Percentiles rank a stretch among this genome's conserved stretches.
Conservation (phyloP, 257 asterid species). For the Nicotiana paniculata region DNA sequence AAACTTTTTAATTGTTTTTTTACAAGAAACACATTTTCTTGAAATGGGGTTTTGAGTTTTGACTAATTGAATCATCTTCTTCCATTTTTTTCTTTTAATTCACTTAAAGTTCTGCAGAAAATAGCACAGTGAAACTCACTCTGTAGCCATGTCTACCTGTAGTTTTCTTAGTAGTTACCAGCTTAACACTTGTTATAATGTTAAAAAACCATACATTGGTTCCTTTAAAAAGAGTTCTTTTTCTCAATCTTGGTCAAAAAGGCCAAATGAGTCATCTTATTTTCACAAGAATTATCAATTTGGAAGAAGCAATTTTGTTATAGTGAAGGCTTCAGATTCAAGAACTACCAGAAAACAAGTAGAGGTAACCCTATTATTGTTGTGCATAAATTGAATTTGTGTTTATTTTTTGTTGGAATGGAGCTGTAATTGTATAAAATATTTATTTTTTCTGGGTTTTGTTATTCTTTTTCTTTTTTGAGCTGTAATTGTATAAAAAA, state of each 20-base stretch:
- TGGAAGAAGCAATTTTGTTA: slow-evolving; percentile 30
- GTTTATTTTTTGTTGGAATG: no score
- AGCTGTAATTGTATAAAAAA: background rate
- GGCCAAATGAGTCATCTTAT: slow-evolving; percentile 25
- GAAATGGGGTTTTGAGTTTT: background rate
- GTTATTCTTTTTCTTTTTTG: background rate
- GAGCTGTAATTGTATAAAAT: no score
- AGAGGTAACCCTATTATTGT: slow-evolving; percentile 39
- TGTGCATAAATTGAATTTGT: background rate
- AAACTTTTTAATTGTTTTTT: background rate
- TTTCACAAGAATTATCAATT: slow-evolving; percentile 24
- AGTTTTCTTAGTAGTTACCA: slow-evolving; percentile 48
- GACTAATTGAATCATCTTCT: background rate
- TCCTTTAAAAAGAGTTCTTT: slow-evolving; percentile 31
- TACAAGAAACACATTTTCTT: background rate
- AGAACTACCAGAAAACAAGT: slow-evolving; percentile 43
- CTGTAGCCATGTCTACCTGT: slow-evolving; percentile 46
- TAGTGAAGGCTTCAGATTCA: slow-evolving; percentile 56
- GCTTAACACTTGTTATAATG: slow-evolving; percentile 25
- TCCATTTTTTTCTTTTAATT: background rate
- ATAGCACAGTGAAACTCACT: background rate
- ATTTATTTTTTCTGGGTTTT: background rate
- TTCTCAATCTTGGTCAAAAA: slow-evolving; percentile 28
- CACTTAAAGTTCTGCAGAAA: background rate
- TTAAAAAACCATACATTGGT: slow-evolving; percentile 37